These are phyloP conservation scores for Fraxinus paxiana DNA, from an alignment of 305 asterid genomes.

Conservation along the genomic window DNA sequence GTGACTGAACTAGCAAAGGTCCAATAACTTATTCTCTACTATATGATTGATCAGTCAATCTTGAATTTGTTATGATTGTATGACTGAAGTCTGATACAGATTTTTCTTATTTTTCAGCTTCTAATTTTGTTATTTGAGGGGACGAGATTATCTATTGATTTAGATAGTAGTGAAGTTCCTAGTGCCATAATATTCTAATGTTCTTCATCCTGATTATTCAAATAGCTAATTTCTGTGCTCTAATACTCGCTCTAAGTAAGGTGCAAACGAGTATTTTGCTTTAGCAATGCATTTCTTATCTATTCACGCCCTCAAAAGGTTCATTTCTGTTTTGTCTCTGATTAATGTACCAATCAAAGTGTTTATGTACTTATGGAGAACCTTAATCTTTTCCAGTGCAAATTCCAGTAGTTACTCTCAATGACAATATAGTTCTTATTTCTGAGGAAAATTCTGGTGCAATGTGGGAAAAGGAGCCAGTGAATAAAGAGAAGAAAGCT, in stretches of 20 bases:
- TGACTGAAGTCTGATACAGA: no score
- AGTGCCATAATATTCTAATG: neutral
- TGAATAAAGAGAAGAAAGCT: conserved; percentile 76
- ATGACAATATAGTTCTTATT: conserved; percentile 62
- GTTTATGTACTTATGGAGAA: neutral
- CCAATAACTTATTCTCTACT: no score
- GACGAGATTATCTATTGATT: neutral
- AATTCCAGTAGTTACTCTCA: conserved; percentile 72
- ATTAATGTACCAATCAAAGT: neutral
- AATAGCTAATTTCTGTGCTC: neutral
- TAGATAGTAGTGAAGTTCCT: neutral
- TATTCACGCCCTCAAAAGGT: no score
- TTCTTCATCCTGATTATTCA: neutral
- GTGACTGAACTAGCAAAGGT: no score
- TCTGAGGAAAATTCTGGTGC: conserved; percentile 49
- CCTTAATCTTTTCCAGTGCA: conserved; percentile 54
- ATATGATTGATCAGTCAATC: no score
- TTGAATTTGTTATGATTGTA: no score
- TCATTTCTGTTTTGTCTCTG: no score
- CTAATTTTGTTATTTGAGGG: neutral
- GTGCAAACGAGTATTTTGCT: no score
- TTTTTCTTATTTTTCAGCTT: no score
- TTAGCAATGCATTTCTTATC: no score
- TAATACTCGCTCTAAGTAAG: no score
- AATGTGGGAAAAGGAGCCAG: conserved; percentile 55